Percentiles rank a stretch among this genome's conserved stretches.
Evolutionary conservation across 2,329 filamentous ascomycete genomes (phyloP).

Genomic region (Neurospora sp.): DNA sequence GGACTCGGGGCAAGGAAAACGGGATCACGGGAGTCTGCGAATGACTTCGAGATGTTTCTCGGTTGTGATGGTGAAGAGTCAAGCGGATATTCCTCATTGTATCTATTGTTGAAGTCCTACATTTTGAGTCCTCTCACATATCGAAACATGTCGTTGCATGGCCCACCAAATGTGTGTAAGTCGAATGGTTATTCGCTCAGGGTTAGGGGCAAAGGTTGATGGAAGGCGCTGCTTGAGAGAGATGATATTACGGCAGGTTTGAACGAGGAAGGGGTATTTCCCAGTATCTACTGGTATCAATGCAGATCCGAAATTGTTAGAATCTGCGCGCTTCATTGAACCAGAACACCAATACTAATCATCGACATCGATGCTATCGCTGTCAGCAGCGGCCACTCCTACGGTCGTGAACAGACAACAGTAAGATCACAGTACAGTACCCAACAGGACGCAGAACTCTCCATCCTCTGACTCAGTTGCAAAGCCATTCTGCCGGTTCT

Average conservation of each 20-base stretch:
- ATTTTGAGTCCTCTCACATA: too few species aligned
- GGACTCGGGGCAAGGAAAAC: background rate
- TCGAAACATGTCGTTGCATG: background rate
- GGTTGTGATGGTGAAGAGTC: background rate
- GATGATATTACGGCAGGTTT: background rate
- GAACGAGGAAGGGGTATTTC: background rate
- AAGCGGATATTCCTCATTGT: background rate
- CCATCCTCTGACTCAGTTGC: background rate
- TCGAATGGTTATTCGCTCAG: background rate
- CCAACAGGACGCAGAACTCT: background rate
- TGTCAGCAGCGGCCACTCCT: too few species aligned
- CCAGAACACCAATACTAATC: too few species aligned
- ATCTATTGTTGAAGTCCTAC: background rate
- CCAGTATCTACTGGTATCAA: too few species aligned
- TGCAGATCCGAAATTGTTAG: background rate
- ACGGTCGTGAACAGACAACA: too few species aligned
- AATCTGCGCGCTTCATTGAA: background rate
- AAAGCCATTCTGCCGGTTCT: background rate
- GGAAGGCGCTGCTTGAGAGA: background rate
- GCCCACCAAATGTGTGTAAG: background rate
- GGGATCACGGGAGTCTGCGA: background rate
- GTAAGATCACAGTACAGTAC: background rate
- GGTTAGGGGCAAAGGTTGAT: background rate
- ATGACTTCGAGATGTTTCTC: background rate
- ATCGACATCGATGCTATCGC: too few species aligned